A percentile compares a stretch with the other conserved stretches of the same genome.
Evolutionary conservation across 2,329 filamentous ascomycete genomes (phyloP).

Genomic region (Helotiales sp.): DNA sequence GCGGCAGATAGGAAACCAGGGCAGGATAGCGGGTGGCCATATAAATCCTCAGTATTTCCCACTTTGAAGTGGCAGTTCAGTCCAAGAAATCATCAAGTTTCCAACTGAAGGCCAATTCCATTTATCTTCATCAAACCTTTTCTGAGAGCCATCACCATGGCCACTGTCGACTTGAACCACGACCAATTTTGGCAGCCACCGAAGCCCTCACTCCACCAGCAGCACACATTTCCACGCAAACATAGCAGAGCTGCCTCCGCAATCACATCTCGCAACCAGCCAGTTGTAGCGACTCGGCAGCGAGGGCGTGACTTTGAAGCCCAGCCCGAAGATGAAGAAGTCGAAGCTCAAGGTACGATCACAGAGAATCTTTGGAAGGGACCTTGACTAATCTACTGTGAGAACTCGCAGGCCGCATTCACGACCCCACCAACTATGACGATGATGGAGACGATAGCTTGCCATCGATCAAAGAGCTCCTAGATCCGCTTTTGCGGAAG

Average conservation of each 20-base stretch:
- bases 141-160: neutral
- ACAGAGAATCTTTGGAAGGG: neutral
- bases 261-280: too few species aligned
- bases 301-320: too few species aligned
- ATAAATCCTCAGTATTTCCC: neutral
- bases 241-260: too few species aligned
- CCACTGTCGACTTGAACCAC: neutral
- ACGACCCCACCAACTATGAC: neutral
- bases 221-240: too few species aligned
- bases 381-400: constrained; percentile 7
- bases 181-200: neutral
- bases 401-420: neutral
- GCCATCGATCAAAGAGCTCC: constrained; percentile 9
- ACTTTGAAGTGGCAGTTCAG: neutral
- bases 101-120: neutral
- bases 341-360: constrained; percentile 9
- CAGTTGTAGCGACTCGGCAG: too few species aligned
- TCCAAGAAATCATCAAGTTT: constrained; percentile 1
- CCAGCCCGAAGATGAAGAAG: too few species aligned
- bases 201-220: too few species aligned
- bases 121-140: neutral
- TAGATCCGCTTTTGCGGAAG: neutral
- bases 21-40: neutral
- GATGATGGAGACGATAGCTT: constrained; percentile 6
- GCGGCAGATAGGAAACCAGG: neutral